Evolutionary conservation across 495 filamentous ascomycete genomes (phyloP).

Genomic region (Lentithecium fluviatile): DNA sequence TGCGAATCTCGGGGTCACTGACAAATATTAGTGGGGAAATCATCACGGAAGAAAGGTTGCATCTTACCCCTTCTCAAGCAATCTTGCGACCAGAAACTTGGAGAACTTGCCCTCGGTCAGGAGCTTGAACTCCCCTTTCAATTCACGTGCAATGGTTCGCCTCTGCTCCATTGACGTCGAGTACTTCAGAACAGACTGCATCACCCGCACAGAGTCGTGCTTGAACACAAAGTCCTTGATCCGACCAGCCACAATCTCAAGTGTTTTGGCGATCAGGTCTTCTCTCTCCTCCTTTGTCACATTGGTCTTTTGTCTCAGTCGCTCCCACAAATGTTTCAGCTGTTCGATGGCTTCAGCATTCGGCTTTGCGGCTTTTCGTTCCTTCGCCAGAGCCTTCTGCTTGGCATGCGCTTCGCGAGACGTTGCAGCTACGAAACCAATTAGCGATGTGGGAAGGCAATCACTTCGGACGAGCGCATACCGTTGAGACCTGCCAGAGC

Average conservation of each 20-base stretch:
- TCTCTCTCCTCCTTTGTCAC: constrained; percentile 82
- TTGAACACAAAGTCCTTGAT: constrained; percentile 97
- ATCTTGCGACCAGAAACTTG: constrained; percentile 93
- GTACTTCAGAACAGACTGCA: constrained; percentile 97
- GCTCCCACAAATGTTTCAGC: constrained; percentile 96
- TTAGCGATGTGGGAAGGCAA: constrained; percentile 5
- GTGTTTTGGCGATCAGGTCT: constrained; percentile 81
- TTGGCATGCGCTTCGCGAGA: constrained; percentile 88
- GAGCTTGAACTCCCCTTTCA: constrained; percentile 79
- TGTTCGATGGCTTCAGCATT: constrained; percentile 84
- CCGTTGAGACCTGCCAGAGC: constrained; percentile 16
- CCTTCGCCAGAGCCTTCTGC: constrained; percentile 81
- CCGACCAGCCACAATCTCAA: constrained; percentile 81
- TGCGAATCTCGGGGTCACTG: constrained; percentile 71
- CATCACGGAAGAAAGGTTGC: neutral
- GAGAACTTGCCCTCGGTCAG: constrained; percentile 92
- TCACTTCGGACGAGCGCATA: neutral
- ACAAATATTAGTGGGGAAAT: constrained; percentile 2
- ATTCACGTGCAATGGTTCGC: constrained; percentile 79
- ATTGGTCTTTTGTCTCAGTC: constrained; percentile 84
- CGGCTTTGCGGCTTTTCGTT: constrained; percentile 89
- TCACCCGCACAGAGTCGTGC: constrained; percentile 90
- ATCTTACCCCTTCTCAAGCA: constrained; percentile 73
- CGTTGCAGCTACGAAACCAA: constrained; percentile 25
- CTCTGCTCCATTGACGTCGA: constrained; percentile 72